A percentile compares a stretch with the other conserved stretches of the same genome.
Conservation (phyloP, 2,329 filamentous ascomycete species). For the Fusarium armeniacum region DNA sequence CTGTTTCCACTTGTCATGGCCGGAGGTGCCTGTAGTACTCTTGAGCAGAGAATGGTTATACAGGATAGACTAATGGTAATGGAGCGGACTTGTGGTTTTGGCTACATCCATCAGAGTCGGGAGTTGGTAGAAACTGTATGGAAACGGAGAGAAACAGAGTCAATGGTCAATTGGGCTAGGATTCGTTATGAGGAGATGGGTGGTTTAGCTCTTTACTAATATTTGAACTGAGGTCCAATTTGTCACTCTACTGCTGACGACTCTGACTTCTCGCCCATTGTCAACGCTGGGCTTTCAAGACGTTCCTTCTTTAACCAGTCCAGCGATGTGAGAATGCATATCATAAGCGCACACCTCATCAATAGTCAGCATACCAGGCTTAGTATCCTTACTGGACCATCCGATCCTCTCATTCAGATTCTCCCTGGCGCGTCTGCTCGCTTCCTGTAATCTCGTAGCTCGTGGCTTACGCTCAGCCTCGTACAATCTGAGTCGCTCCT, state of each 20-base stretch:
- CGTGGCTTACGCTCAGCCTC: constrained; percentile 23
- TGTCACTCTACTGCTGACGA: neutral
- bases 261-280: neutral
- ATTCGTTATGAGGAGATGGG: constrained; percentile 28
- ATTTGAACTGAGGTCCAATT: neutral
- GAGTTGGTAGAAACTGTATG: constrained; percentile 24
- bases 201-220: constrained; percentile 11
- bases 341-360: constrained; percentile 73
- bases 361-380: constrained; percentile 70
- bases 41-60: constrained; percentile 15
- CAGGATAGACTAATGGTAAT: constrained; percentile 18
- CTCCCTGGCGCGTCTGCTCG: constrained; percentile 26
- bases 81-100: constrained; percentile 18
- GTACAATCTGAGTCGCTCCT: constrained; percentile 17
- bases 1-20: constrained; percentile 18
- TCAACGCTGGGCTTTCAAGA: neutral
- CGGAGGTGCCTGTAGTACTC: constrained; percentile 8
- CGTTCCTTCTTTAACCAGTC: constrained; percentile 7
- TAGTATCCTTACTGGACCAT: constrained; percentile 57
- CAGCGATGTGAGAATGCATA: constrained; percentile 46
- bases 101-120: constrained; percentile 17
- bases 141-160: constrained; percentile 19
- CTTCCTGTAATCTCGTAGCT: constrained; percentile 19
- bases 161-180: constrained; percentile 19
- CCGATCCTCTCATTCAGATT: constrained; percentile 28